Evolutionary conservation across 2,329 filamentous ascomycete genomes (phyloP).

Genomic region (Raffaelea deltoideospora): DNA sequence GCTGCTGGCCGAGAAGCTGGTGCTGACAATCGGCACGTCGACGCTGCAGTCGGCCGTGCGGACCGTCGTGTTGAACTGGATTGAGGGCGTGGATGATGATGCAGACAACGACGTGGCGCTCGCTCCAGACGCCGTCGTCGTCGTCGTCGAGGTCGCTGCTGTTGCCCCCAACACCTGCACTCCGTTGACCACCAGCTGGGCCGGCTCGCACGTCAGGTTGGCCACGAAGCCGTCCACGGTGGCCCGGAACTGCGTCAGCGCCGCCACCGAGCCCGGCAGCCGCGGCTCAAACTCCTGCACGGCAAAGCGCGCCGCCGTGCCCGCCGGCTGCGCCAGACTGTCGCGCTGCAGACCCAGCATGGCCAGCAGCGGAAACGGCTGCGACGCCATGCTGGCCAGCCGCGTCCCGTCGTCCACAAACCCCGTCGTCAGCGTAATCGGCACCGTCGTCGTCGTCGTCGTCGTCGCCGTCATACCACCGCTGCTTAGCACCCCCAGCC

Average conservation of each 20-base stretch:
- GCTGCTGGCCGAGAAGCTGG: conserved; percentile 2
- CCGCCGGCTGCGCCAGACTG: conserved; percentile 15
- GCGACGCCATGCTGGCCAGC: conserved; percentile 11
- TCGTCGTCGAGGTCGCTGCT: too few relatives aligned
- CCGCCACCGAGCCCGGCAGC: conserved; percentile 8
- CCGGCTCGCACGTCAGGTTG: conserved; percentile 17
- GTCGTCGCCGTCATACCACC: too few relatives aligned
- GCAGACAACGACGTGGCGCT: too few relatives aligned
- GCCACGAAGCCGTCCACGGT: conserved; percentile 20
- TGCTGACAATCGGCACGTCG: conserved; percentile 8
- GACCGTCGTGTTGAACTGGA: conserved; percentile 16
- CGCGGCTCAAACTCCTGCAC: conserved; percentile 19
- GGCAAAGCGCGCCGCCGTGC: conserved; percentile 17
- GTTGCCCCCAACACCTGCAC: neutral
- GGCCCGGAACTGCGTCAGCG: conserved; percentile 15
- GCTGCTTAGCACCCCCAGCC: conserved; percentile 15
- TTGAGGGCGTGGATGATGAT: too few relatives aligned
- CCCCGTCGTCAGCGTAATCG: conserved; percentile 13
- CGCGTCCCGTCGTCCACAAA: conserved; percentile 15
- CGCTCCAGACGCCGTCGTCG: too few relatives aligned
- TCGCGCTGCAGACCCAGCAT: conserved; percentile 18
- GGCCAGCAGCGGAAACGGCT: conserved; percentile 19
- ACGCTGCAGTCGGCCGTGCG: conserved; percentile 10
- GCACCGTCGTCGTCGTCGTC: too few relatives aligned
- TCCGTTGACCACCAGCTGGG: conserved; percentile 11